Evolutionary conservation across 1,284 basidiomycete species (phyloP), one percentile per base, ranked within the genome.

Genomic region (Sporisorium graminicola): DNA sequence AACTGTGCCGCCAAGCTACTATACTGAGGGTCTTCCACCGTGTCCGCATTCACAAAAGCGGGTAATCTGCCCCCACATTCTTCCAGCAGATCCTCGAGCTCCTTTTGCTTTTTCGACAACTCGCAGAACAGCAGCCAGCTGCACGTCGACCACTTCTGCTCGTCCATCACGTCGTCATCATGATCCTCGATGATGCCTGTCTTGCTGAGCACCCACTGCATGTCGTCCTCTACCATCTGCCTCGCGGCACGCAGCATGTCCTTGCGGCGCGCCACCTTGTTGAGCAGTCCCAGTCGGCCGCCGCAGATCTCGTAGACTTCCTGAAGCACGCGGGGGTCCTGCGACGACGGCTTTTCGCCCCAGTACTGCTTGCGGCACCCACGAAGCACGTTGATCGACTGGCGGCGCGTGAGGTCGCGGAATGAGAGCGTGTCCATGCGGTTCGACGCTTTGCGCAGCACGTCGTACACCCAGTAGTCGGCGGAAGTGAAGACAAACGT

Each of bases 101-200:
- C 77, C 46, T 77, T 66, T n/a, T 83, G 82, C 58, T 77, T 71
- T 43, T 71, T 67, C 6, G 74, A 60, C 7, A 83, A 59, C 60
- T 82, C 82, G 47, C 47, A 51, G 50, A 83, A 83, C 35, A 83
- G 70, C 24, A 83, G 68, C 82, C 82, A 83, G 58, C 78, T 80
- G 66, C 82, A 83, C 5, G 82, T 83, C 31, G 78, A 73, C 82
- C 82, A 83, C 73, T 83, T 77, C 58, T 82, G 81, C 66, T 83
- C 81, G 61, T 83, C 81, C 81, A 83, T 83, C 49, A 82, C 81
- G 57, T 82, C 81, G 42, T 83, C 81, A 44, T 83, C 81, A 43
- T 83, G 81, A 40, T 82, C 81, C 55, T 81, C 78, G 42, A 83
- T 83, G 61, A 83, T 79, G 16, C 79, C 79, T n/a, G 82, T 83